Percentiles rank a stretch among this genome's conserved stretches.
Evolutionary conservation across 345 rosid genomes (phyloP).

Genomic region (Boechera divaricarpa): DNA sequence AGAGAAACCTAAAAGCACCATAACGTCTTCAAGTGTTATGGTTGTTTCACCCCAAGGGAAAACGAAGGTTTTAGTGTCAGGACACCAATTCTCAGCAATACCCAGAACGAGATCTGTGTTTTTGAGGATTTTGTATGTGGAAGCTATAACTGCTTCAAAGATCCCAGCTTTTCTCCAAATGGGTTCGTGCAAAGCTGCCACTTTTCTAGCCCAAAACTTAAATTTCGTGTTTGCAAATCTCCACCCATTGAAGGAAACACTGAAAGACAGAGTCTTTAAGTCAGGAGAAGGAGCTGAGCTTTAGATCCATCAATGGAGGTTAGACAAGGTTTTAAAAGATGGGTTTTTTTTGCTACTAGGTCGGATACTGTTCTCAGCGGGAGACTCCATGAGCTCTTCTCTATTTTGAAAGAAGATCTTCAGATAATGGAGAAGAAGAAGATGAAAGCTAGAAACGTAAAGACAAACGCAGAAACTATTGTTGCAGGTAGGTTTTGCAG

Average conservation of each 20-base stretch:
- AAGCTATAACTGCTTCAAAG: constrained; percentile 50
- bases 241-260: constrained; percentile 47
- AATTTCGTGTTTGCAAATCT: constrained; percentile 26
- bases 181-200: constrained; percentile 40
- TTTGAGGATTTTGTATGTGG: constrained; percentile 37
- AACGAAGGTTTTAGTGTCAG: constrained; percentile 52
- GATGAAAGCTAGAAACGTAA: neutral
- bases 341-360: constrained; percentile 8
- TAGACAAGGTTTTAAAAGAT: constrained; percentile 45
- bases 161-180: constrained; percentile 57
- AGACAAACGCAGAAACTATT: too few species aligned
- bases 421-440: neutral
- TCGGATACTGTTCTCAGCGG: neutral
- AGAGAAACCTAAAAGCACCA: constrained; percentile 51
- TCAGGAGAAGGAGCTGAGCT: neutral
- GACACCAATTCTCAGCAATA: constrained; percentile 57
- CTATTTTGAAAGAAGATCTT: neutral
- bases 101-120: constrained; percentile 42
- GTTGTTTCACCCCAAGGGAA: constrained; percentile 70
- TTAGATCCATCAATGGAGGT: constrained; percentile 26
- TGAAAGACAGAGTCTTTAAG: constrained; percentile 29
- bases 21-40: constrained; percentile 55
- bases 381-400: neutral
- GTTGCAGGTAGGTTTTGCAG: too few species aligned
- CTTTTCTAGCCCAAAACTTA: constrained; percentile 49